phyloP scores from a whole-genome alignment of 2,329 filamentous ascomycete genomes.

The Blastomyces parvus region DNA sequence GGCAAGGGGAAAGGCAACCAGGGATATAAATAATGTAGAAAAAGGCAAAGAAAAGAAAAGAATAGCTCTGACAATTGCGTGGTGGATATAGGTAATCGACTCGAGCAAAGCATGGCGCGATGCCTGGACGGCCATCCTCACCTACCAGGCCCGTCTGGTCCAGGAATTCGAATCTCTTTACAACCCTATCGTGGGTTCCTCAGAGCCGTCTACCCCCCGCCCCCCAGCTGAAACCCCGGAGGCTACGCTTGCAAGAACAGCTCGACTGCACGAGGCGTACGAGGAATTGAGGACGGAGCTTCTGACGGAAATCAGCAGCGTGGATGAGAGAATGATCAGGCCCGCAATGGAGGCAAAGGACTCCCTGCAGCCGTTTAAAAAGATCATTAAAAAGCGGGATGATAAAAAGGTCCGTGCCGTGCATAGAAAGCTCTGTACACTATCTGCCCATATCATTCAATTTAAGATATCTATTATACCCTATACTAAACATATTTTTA shows the following conservation, averaged over 20 bases:
- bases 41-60: no score
- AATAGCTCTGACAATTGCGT: neutral
- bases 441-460: neutral
- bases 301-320: slow-evolving; percentile 57
- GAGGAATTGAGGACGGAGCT: slow-evolving; percentile 62
- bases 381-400: slow-evolving; percentile 76
- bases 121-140: slow-evolving; percentile 63
- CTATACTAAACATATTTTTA: neutral
- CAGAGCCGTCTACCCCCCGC: slow-evolving; percentile 47
- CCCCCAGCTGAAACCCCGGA: slow-evolving; percentile 53
- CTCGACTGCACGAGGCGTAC: slow-evolving; percentile 57
- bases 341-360: slow-evolving; percentile 62
- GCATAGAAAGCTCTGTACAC: neutral
- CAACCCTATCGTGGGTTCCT: slow-evolving; percentile 62
- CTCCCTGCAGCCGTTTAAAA: slow-evolving; percentile 61
- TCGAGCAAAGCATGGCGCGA: slow-evolving; percentile 68
- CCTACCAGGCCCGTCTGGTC: slow-evolving; percentile 56
- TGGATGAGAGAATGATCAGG: slow-evolving; percentile 60
- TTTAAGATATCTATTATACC: neutral
- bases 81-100: slow-evolving; percentile 55
- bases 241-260: slow-evolving; percentile 54
- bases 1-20: neutral
- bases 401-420: slow-evolving; percentile 53
- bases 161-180: slow-evolving; percentile 64
- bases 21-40: neutral